Evolutionary conservation across 2,329 filamentous ascomycete genomes (phyloP).

Genomic region (Blumeria graminis): DNA sequence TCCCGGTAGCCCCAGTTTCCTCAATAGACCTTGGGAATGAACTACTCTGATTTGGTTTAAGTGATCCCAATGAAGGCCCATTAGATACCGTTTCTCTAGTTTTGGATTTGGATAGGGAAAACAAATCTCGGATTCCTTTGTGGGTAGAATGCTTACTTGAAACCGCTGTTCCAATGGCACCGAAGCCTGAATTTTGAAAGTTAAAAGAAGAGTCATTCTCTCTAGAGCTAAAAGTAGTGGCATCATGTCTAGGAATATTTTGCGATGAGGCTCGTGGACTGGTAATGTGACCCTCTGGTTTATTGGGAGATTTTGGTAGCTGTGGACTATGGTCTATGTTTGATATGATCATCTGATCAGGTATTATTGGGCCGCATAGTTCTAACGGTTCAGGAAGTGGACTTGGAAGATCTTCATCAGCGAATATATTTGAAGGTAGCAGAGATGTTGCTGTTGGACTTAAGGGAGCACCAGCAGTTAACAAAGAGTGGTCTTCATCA

Average conservation of each 20-base stretch:
- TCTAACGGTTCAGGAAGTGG: constrained; percentile 11
- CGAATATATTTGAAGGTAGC: constrained; percentile 41
- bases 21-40: constrained; percentile 44
- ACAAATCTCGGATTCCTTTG: constrained; percentile 26
- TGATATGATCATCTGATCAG: constrained; percentile 17
- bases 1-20: constrained; percentile 26
- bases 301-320: constrained; percentile 34
- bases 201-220: constrained; percentile 10
- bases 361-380: constrained; percentile 12
- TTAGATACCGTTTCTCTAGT: constrained; percentile 35
- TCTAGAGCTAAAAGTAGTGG: constrained; percentile 9
- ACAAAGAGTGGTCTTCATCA: constrained; percentile 35
- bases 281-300: constrained; percentile 30
- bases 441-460: constrained; percentile 55
- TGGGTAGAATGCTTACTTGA: constrained; percentile 20
- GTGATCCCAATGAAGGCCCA: constrained; percentile 39
- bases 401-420: constrained; percentile 32
- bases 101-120: constrained; percentile 33
- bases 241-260: constrained; percentile 27
- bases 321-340: constrained; percentile 23
- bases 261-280: constrained; percentile 37
- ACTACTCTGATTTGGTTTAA: constrained; percentile 51
- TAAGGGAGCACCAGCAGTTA: constrained; percentile 43
- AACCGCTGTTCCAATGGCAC: constrained; percentile 12
- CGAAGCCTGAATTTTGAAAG: constrained; percentile 11